Base-by-base conservation (phyloP, 495 filamentous ascomycete genomes). In the Lindgomyces ingoldianus region DNA sequence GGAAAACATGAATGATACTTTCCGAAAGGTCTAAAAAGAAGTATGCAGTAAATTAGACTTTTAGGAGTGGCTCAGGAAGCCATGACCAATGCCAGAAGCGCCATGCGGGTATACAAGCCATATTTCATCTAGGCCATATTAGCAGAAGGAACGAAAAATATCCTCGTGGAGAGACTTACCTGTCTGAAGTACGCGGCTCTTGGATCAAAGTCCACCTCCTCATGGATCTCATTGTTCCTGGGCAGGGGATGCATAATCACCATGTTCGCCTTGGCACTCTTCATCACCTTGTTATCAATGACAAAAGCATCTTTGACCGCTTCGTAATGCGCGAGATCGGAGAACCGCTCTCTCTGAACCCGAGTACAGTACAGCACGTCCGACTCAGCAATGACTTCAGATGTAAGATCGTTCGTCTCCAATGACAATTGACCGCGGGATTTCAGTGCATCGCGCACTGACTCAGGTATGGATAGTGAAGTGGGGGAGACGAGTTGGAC, bases 181-280 rank as follows among this genome's bases (percentile, higher is more conserved):
- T 98, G 94, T 89, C 94, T 87, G 77, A 98, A 98, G 81, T 98
- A 98, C 58, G 95, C 94, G 33, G 94, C 93, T 72, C 94, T 81
- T 76, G 93, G 90, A 81, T 98, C 94, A 79, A 93, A 95, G 75
- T 98, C 94, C 24, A 98, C 90, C 79, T 98, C 94, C 79, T 96
- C 91, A 11, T 85, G 83, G 66, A 98, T 87, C 83, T 98, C 94
- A 55, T 85, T 84, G 67, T 96, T 97, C 60, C 94, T 82, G 51
- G 95, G 94, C 74, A 98, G 81, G 61, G 94, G 94, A 81, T 98
- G 94, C 87, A 98, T 85, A 63, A 98, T 89, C 42, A 95, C 80
- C 86, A 94, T 96, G 70, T 87, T 89, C 72, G 79, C 79, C 86
- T 98, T 98, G 44, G 95, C 91, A 72, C 90, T 81, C 79, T 90